Evolutionary conservation across 805 yeast species (phyloP).

Genomic region (Metschnikowia anglica): DNA sequence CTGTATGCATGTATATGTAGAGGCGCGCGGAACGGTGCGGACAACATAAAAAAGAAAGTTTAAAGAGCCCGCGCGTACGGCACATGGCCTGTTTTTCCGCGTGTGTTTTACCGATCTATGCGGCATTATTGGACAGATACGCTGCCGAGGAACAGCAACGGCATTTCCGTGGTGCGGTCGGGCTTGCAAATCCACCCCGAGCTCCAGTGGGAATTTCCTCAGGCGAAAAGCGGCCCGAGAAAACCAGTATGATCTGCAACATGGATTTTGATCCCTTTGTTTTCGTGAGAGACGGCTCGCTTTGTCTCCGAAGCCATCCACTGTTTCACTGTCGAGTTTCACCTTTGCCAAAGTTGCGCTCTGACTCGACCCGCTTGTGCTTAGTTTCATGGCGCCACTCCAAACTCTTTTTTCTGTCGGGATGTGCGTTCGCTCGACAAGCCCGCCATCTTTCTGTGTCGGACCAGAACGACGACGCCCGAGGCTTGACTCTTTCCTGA

Average conservation of each 20-base stretch:
- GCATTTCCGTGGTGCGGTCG: slow-evolving; percentile 4
- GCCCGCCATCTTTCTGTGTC: slow-evolving; percentile 8
- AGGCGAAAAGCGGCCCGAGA: no score
- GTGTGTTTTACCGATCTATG: background rate
- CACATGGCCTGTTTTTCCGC: background rate
- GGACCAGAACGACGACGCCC: background rate
- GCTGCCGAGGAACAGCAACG: slow-evolving; percentile 6
- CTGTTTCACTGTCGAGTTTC: background rate
- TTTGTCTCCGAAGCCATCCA: no score
- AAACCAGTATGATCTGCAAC: no score
- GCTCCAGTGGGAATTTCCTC: no score
- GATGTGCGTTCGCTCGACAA: background rate
- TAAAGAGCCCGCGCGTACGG: background rate
- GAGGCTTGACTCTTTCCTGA: slow-evolving; percentile 2
- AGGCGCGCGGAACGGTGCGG: background rate
- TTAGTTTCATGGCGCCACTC: no score
- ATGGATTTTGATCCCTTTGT: no score
- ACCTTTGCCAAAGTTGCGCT: background rate
- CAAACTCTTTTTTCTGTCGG: background rate
- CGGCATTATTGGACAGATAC: slow-evolving; percentile 8
- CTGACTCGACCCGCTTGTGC: no score
- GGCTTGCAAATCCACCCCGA: no score
- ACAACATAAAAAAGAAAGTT: slow-evolving; percentile 2
- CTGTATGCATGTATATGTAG: slow-evolving; percentile 4
- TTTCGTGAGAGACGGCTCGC: no score